phyloP scores from a whole-genome alignment of 1,284 basidiomycete genomes.

The Mixia osmundae region DNA sequence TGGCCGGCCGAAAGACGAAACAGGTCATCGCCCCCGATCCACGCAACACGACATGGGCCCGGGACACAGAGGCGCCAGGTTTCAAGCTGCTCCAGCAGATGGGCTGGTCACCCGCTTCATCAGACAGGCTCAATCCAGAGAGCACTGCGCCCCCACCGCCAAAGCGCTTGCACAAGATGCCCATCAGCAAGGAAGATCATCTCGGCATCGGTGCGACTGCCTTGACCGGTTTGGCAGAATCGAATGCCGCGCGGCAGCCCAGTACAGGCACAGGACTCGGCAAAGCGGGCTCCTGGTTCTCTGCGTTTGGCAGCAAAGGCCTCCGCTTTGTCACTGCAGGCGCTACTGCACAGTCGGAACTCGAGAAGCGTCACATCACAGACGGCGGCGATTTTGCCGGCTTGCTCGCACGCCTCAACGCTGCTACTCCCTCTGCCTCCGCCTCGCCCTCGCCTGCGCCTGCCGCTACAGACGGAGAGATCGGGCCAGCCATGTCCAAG shows the following conservation, averaged over 20 bases:
- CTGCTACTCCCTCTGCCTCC: background rate
- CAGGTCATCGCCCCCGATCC: slow-evolving; percentile 1
- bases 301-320: slow-evolving; percentile 7
- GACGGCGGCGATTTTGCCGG: slow-evolving; percentile 9
- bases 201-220: slow-evolving; percentile 1
- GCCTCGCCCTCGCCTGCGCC: slow-evolving; percentile 3
- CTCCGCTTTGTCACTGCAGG: slow-evolving; percentile 9
- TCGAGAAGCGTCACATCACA: slow-evolving; percentile 6
- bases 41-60: slow-evolving; percentile 1
- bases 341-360: slow-evolving; percentile 2
- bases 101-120: background rate
- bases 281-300: slow-evolving; percentile 1
- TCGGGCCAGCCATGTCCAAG: no score
- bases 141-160: background rate
- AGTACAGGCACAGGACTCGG: no score
- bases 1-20: background rate
- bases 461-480: slow-evolving; percentile 2
- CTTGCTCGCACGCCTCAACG: slow-evolving; percentile 6
- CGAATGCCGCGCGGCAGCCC: no score
- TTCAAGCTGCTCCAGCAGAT: slow-evolving; percentile 1
- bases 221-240: no score
- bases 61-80: background rate
- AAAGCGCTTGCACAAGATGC: background rate
- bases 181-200: background rate
- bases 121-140: background rate